Base-by-base conservation (phyloP, 306 rosid genomes). In the Calophaca sinica region DNA sequence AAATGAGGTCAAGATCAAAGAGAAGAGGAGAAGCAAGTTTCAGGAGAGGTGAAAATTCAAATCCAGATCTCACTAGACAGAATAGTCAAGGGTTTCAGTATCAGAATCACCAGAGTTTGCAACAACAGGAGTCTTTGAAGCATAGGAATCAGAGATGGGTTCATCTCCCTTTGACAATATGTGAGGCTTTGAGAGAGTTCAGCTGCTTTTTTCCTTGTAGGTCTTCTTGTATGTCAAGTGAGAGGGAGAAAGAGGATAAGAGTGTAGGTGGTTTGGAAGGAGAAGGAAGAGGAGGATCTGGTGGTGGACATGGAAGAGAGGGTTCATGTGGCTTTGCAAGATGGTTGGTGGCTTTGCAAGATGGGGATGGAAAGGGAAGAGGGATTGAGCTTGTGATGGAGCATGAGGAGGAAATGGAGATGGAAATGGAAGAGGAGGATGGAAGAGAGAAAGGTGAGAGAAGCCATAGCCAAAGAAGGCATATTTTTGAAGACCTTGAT, bases 131-230 rank as follows among this genome's bases (percentile, higher is more conserved):
- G 67, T 81, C 88, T 32, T 53, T 83, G 69, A 71, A 87, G 81
- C 91, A 88, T 50, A 75, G 97, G 70, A 89, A 87, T 53, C 96
- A 89, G 74, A 85, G 84, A 70, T 92, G 99, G 99, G 94, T 89
- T 72, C 98, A 93, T 82, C 78, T 93, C 12, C 98, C 98, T 7
- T 50, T 93, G 59, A 88, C 97, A 9, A 88, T 94, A 64, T 94
- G 98, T 38, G 98, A 94, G 20, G 96, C 97, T 45, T 73, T 94
- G 77, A 87, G 88, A 74, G 97, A 94, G 84, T 86, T 94, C n/a
- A 92, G 78, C 70, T 94, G 99, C 68, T 83, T 94, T 65, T 72
- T 94, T 32, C 99, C 99, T 29, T 92, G 97, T 48, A 83, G 89
- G 72, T 88, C 97, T 41, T 83, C 94, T 36, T 90, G 94, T 59